Conservation (phyloP, 768 basidiomycete species). For the Candolleomyces eurysporus region DNA sequence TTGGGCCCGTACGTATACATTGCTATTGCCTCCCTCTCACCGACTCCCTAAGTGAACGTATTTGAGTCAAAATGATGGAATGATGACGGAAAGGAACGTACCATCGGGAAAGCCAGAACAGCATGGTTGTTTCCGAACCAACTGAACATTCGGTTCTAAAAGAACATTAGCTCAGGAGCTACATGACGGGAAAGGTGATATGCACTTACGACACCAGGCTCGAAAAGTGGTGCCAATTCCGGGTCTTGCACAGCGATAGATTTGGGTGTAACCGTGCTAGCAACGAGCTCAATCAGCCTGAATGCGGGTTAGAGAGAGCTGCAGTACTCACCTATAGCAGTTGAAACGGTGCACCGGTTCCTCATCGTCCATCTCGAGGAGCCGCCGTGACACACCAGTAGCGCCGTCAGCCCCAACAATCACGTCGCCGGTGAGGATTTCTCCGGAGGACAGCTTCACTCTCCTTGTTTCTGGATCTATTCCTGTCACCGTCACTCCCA, state of each 20-base stretch:
- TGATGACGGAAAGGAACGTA: slow-evolving; percentile 1
- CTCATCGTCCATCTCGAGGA: slow-evolving; percentile 28
- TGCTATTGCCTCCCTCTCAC: slow-evolving; percentile 25
- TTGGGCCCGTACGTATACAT: slow-evolving; percentile 23
- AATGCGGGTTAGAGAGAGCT: background rate
- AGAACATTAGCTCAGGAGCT: background rate
- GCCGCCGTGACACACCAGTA: slow-evolving; percentile 34
- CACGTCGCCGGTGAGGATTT: slow-evolving; percentile 44
- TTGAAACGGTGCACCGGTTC: slow-evolving; percentile 20
- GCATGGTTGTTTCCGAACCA: slow-evolving; percentile 29
- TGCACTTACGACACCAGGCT: slow-evolving; percentile 19
- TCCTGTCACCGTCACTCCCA: slow-evolving; percentile 27
- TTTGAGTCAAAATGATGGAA: background rate
- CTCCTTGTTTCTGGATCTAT: slow-evolving; percentile 25
- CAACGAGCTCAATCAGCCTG: background rate
- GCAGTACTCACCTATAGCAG: slow-evolving; percentile 42
- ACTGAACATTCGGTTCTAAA: slow-evolving; percentile 27
- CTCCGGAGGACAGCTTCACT: slow-evolving; percentile 39
- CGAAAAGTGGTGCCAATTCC: slow-evolving; percentile 31
- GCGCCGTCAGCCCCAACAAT: slow-evolving; percentile 58
- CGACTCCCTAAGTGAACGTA: slow-evolving; percentile 34
- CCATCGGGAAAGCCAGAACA: background rate
- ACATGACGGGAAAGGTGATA: background rate
- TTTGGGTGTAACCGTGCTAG: slow-evolving; percentile 40
- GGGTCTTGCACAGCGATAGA: slow-evolving; percentile 39